These are phyloP conservation scores for Phlebiopsis gigantea DNA, from an alignment of 768 basidiomycete genomes.

Conservation along the genomic window DNA sequence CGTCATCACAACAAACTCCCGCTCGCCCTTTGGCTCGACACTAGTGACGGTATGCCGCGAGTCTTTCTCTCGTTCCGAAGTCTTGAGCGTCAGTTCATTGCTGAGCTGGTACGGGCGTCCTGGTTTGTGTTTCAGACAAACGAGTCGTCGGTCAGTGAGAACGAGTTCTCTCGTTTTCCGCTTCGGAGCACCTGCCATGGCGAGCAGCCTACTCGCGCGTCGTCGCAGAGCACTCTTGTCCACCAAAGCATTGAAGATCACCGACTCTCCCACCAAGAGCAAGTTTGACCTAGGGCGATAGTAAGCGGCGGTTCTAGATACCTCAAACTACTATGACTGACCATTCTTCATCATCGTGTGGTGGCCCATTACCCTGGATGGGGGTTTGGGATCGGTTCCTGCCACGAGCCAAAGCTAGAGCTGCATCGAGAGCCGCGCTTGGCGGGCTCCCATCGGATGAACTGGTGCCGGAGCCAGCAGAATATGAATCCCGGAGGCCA, in stretches of 20 bases:
- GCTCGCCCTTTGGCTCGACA: slow-evolving; percentile 48
- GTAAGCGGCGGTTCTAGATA: not conserved
- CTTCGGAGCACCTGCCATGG: slow-evolving; percentile 43
- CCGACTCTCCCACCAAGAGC: slow-evolving; percentile 39
- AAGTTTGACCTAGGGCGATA: slow-evolving; percentile 26
- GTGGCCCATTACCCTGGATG: slow-evolving; percentile 41
- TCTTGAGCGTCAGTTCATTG: slow-evolving; percentile 44
- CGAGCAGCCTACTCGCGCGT: slow-evolving; percentile 52
- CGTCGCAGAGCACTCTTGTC: slow-evolving; percentile 50
- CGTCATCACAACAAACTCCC: slow-evolving; percentile 57
- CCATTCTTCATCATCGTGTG: slow-evolving; percentile 36
- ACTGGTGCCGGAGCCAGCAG: slow-evolving; percentile 37
- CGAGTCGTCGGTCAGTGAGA: slow-evolving; percentile 48
- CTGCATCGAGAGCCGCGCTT: slow-evolving; percentile 30
- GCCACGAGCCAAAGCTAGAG: slow-evolving; percentile 39
- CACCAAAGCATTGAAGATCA: slow-evolving; percentile 48
- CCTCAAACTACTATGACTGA: slow-evolving; percentile 16
- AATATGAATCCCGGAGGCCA: slow-evolving; percentile 23
- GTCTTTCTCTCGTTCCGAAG: slow-evolving; percentile 44
- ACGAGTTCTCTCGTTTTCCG: slow-evolving; percentile 50
- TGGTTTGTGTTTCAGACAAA: slow-evolving; percentile 49
- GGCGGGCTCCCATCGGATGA: slow-evolving; percentile 42
- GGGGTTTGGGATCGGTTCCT: slow-evolving; percentile 51
- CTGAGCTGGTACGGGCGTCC: slow-evolving; percentile 40
- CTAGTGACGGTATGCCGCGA: slow-evolving; percentile 38